phyloP scores from a whole-genome alignment of 2,329 filamentous ascomycete genomes.

The Monosporascus sp. region DNA sequence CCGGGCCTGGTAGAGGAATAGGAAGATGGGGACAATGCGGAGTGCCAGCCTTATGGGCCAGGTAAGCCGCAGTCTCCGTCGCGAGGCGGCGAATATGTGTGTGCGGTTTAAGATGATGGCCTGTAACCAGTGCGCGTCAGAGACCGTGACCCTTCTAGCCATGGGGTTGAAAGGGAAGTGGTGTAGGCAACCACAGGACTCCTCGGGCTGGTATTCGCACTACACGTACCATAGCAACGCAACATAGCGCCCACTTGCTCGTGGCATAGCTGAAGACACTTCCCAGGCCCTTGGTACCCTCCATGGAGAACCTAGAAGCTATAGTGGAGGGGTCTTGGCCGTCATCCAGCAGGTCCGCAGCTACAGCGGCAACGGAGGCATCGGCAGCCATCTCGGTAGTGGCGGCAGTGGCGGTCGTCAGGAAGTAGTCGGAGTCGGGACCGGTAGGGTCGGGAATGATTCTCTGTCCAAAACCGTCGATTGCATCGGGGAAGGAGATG shows the following conservation, averaged over 20 bases:
- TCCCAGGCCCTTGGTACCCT: slow-evolving; percentile 64
- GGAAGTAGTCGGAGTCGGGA: slow-evolving; percentile 18
- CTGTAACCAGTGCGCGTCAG: slow-evolving; percentile 29
- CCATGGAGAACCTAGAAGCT: slow-evolving; percentile 47
- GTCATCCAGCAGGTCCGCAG: slow-evolving; percentile 37
- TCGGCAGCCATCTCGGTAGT: slow-evolving; percentile 35
- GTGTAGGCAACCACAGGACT: background rate
- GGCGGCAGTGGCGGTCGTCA: slow-evolving; percentile 51
- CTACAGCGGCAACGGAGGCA: slow-evolving; percentile 28
- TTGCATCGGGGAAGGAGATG: slow-evolving; percentile 51
- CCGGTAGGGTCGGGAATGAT: slow-evolving; percentile 27
- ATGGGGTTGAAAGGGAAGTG: background rate
- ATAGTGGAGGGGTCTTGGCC: slow-evolving; percentile 35
- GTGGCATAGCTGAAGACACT: slow-evolving; percentile 87
- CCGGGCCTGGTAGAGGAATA: slow-evolving; percentile 64
- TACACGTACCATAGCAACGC: slow-evolving; percentile 64
- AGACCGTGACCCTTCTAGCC: background rate
- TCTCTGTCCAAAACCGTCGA: slow-evolving; percentile 56
- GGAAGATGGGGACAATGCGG: slow-evolving; percentile 63
- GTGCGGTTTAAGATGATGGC: slow-evolving; percentile 86
- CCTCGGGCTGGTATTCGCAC: background rate
- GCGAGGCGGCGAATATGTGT: slow-evolving; percentile 85
- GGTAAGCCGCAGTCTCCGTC: slow-evolving; percentile 69
- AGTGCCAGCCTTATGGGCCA: slow-evolving; percentile 68
- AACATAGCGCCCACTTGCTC: slow-evolving; percentile 86